A percentile compares a stretch with the other conserved stretches of the same genome.
Conservation (phyloP, 306 rosid species). For the Castanea crenata region DNA sequence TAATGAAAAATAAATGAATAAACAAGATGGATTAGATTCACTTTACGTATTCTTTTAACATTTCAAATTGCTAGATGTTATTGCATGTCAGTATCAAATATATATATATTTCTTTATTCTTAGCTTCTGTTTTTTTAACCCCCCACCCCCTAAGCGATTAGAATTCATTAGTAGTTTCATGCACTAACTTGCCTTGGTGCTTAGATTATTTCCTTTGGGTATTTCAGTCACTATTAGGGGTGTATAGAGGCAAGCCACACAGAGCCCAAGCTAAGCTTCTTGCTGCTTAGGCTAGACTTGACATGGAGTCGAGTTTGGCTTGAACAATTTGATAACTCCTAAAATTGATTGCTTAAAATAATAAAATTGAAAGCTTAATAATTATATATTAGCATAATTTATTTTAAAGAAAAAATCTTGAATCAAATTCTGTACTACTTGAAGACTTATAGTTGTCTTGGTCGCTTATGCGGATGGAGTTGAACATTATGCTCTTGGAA, state of each 20-base stretch:
- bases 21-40: neutral
- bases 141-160: neutral
- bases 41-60: neutral
- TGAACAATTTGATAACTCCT: too few relatives aligned
- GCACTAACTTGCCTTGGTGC: neutral
- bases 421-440: neutral
- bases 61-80: neutral
- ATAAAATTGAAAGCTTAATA: too few relatives aligned
- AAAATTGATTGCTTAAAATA: too few relatives aligned
- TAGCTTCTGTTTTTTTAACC: neutral
- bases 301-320: neutral
- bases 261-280: neutral
- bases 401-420: neutral
- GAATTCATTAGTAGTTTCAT: neutral
- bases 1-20: neutral
- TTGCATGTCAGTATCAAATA: neutral
- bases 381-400: too few relatives aligned
- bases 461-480: conserved; percentile 59
- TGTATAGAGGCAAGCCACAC: neutral
- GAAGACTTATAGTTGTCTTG: conserved; percentile 4
- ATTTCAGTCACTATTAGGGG: too few relatives aligned
- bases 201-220: neutral
- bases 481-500: conserved; percentile 78
- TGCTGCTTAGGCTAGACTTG: neutral
- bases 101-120: neutral